Percentiles rank a stretch among this genome's conserved stretches.
Conservation (phyloP, 305 asterid species). For the Caryopteris hybrid region DNA sequence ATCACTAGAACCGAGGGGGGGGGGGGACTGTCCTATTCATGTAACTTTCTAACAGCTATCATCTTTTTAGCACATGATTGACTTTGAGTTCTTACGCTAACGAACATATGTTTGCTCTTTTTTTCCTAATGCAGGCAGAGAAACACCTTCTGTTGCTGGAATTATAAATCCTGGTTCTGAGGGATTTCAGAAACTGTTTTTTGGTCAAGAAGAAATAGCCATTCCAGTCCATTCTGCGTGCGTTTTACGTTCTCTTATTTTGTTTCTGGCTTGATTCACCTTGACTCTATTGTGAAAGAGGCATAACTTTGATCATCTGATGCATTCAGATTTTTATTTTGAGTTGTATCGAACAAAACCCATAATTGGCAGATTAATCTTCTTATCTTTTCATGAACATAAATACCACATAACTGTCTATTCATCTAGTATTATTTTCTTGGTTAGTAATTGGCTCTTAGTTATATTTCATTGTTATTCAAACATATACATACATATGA, state of each 20-base stretch:
- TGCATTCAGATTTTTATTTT: background rate
- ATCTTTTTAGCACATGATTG: background rate
- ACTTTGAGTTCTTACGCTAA: background rate
- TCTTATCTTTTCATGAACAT: slow-evolving; percentile 1
- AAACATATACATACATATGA: background rate
- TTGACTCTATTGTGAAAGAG: slow-evolving; percentile 9
- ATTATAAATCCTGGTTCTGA: slow-evolving; percentile 97
- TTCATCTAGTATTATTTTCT: background rate
- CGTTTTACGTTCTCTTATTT: slow-evolving; percentile 13
- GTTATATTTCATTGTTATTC: background rate
- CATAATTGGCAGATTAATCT: background rate
- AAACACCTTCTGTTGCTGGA: slow-evolving; percentile 98
- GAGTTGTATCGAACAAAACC: background rate
- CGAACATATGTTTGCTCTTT: background rate
- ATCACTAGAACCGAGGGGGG: too few relatives aligned
- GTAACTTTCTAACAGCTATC: too few relatives aligned
- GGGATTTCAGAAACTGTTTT: slow-evolving; percentile 97
- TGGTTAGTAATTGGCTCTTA: background rate
- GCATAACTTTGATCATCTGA: background rate
- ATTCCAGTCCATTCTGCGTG: slow-evolving; percentile 79
- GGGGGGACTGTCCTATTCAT: too few relatives aligned
- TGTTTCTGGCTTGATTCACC: slow-evolving; percentile 4
- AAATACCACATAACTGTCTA: background rate
- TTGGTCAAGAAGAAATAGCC: slow-evolving; percentile 93
- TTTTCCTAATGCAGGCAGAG: slow-evolving; percentile 59